Conservation (phyloP, 2,329 filamentous ascomycete genomes). For the Decorospora gaudefroyi region DNA sequence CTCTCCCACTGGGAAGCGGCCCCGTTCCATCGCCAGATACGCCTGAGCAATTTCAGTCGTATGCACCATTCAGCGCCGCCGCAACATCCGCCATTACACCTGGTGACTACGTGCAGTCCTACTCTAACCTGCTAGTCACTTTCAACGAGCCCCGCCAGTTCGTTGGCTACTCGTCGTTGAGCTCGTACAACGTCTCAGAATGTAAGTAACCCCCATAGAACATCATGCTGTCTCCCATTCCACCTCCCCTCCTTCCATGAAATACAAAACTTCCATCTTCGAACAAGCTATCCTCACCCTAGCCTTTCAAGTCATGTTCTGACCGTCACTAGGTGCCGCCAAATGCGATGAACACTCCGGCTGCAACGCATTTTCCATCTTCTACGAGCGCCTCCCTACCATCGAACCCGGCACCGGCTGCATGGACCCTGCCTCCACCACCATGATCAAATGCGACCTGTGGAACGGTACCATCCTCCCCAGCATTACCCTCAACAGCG, state of each 20-base stretch:
- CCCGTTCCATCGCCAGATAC: constrained; percentile 15
- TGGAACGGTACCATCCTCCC: constrained; percentile 24
- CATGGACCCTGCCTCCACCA: constrained; percentile 21
- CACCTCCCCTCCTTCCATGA: no score
- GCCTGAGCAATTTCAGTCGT: constrained; percentile 17
- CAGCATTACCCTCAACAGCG: constrained; percentile 30
- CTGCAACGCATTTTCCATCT: constrained; percentile 30
- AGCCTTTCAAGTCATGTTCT: no score
- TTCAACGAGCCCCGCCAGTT: constrained; percentile 14
- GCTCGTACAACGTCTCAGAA: constrained; percentile 11
- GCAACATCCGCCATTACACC: constrained; percentile 21
- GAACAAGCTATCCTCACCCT: not conserved
- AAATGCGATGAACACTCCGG: constrained; percentile 13
- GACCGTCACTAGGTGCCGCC: constrained; percentile 6
- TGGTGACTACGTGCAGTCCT: constrained; percentile 21
- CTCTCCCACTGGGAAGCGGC: constrained; percentile 5
- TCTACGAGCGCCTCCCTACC: constrained; percentile 24
- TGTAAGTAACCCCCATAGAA: constrained; percentile 8
- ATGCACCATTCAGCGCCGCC: constrained; percentile 9
- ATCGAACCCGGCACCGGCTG: constrained; percentile 17
- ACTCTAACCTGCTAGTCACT: constrained; percentile 18
- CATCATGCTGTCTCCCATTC: not conserved
- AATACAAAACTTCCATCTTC: not conserved
- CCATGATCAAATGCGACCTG: constrained; percentile 39
- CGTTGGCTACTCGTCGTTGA: constrained; percentile 16